These are phyloP conservation scores for Falciphora oryzae DNA, from an alignment of 2,329 filamentous ascomycete genomes.

Conservation along the genomic window DNA sequence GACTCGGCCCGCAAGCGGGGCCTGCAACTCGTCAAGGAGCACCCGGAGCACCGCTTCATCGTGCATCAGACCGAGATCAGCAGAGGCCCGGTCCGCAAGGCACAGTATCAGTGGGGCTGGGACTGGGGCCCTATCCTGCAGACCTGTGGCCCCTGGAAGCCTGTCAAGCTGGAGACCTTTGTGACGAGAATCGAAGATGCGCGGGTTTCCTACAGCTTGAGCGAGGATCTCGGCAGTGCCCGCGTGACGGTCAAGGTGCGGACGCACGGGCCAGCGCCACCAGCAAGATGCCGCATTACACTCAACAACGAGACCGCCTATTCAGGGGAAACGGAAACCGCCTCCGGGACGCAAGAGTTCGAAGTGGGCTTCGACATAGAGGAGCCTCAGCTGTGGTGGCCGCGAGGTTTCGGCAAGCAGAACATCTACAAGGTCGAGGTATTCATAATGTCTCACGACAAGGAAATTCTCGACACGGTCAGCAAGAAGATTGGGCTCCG, in stretches of 20 bases:
- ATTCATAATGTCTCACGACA: background rate
- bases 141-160: constrained; percentile 61
- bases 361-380: constrained; percentile 3
- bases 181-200: constrained; percentile 40
- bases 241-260: background rate
- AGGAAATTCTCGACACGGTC: background rate
- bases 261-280: background rate
- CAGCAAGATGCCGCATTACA: background rate
- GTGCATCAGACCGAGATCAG: constrained; percentile 14
- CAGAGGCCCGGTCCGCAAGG: constrained; percentile 46
- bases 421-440: constrained; percentile 8
- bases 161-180: constrained; percentile 61
- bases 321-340: background rate
- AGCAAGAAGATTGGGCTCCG: constrained; percentile 10
- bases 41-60: constrained; percentile 14
- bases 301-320: background rate
- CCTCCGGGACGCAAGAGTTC: background rate
- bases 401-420: constrained; percentile 12
- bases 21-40: constrained; percentile 16
- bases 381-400: constrained; percentile 12
- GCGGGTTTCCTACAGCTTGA: background rate
- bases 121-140: constrained; percentile 63
- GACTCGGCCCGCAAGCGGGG: constrained; percentile 36
- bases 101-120: constrained; percentile 68
- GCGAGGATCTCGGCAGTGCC: background rate